These are phyloP conservation scores for Funneliformis geosporum DNA, from an alignment of 192 early-diverging fungal species.

Conservation along the genomic window DNA sequence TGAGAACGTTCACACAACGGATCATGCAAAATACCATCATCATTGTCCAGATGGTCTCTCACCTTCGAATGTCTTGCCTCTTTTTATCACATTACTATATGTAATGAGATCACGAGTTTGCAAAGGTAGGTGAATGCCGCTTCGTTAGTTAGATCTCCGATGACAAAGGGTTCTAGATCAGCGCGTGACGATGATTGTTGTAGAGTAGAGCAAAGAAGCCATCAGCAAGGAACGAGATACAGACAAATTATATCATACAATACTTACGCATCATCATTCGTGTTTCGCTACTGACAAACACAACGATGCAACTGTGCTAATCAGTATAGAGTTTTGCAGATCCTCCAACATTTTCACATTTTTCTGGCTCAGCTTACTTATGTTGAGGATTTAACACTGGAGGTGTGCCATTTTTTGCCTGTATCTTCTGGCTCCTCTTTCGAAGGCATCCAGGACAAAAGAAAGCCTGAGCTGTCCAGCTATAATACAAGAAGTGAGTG, in stretches of 20 bases:
- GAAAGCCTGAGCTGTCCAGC: background rate
- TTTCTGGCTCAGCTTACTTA: slow-evolving; percentile 28
- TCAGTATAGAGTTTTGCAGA: slow-evolving; percentile 27
- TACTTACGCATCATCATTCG: slow-evolving; percentile 23
- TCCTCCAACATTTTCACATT: slow-evolving; percentile 1
- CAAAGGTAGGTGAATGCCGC: slow-evolving; percentile 21
- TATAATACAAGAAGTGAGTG: slow-evolving; percentile 32
- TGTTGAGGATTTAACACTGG: slow-evolving; percentile 29
- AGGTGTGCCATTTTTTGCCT: slow-evolving; percentile 25
- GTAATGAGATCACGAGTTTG: slow-evolving; percentile 25
- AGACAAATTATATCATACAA: slow-evolving; percentile 25
- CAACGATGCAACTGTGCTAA: slow-evolving; percentile 10
- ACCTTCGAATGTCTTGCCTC: slow-evolving; percentile 22
- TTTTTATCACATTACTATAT: slow-evolving; percentile 20
- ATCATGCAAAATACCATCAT: background rate
- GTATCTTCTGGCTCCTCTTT: slow-evolving; percentile 18
- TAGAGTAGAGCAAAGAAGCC: slow-evolving; percentile 30
- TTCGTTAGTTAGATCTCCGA: slow-evolving; percentile 23
- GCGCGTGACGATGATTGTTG: slow-evolving; percentile 23
- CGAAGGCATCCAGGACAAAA: slow-evolving; percentile 24
- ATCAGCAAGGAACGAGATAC: slow-evolving; percentile 27
- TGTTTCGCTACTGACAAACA: slow-evolving; percentile 31
- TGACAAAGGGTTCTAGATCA: background rate
- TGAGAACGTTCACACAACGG: slow-evolving; percentile 25
- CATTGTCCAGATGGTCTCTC: slow-evolving; percentile 21